A percentile compares a stretch with the other conserved stretches of the same genome.
Conservation (phyloP, 208 protist genomes). For the Trypanosoma boissoni region DNA sequence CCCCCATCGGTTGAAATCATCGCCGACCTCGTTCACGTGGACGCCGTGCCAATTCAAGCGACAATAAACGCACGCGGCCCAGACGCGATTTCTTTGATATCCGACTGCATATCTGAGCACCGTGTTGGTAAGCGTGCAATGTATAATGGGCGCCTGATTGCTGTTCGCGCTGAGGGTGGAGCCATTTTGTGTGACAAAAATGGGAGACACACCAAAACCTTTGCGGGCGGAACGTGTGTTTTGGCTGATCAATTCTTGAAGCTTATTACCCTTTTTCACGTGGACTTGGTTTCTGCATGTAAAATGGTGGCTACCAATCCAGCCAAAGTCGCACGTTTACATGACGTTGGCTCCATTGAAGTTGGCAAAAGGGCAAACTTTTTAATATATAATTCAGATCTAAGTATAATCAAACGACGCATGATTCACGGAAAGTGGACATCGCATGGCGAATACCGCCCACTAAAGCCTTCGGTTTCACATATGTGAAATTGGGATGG, state of each 20-base stretch:
- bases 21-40: slow-evolving; percentile 55
- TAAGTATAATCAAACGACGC: slow-evolving; percentile 42
- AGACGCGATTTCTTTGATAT: slow-evolving; percentile 60
- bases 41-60: slow-evolving; percentile 53
- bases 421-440: slow-evolving; percentile 24
- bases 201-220: slow-evolving; percentile 41
- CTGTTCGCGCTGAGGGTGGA: slow-evolving; percentile 54
- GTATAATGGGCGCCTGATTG: slow-evolving; percentile 59
- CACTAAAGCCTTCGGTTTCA: slow-evolving; percentile 46
- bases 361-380: slow-evolving; percentile 55
- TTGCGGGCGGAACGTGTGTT: slow-evolving; percentile 58
- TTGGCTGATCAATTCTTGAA: slow-evolving; percentile 62
- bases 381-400: slow-evolving; percentile 51
- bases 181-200: slow-evolving; percentile 56
- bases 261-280: slow-evolving; percentile 52
- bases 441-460: slow-evolving; percentile 40
- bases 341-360: slow-evolving; percentile 47
- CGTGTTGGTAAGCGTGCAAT: slow-evolving; percentile 43
- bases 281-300: slow-evolving; percentile 52
- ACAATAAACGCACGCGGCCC: slow-evolving; percentile 36
- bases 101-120: slow-evolving; percentile 66
- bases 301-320: slow-evolving; percentile 55
- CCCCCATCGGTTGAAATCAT: slow-evolving; percentile 71
- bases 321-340: slow-evolving; percentile 50
- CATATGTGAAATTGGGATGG: slow-evolving; percentile 41